Base-by-base conservation (phyloP, 2,329 filamentous ascomycete species). In the Fusarium liriodendri region DNA sequence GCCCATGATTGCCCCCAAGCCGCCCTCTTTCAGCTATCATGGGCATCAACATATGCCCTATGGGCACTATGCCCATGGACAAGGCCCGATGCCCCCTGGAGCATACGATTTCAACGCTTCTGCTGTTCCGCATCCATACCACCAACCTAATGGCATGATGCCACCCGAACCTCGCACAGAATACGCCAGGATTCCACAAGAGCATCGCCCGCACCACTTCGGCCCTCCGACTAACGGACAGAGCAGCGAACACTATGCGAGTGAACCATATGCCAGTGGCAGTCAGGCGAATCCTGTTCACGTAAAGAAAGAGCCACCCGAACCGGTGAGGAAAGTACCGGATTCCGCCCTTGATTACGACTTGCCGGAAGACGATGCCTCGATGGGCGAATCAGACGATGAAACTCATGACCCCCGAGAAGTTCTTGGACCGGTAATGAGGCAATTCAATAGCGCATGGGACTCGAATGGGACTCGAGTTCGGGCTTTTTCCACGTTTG, bases 381-480 rank as follows among this genome's bases (percentile, higher is more conserved):
- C 88, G 25, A 89, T 91, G 84, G 86, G 84, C 11, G 89, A 90
- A 37, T 90, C 89, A 1, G 90, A 91, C 22, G 89, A 92, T 37
- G 89, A 91, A 35, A 71, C 76, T 18, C 83, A 84, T 64, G 82
- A 84, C 33, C 81, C 84, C 57, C 66, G 81, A 80, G 66, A 81
- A 80, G 58, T 81, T 45, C 62, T 82, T n/a, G 74, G 73, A 11
- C 78, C 80, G 18, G 75, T 79, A 6, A 78, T 83, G 50, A 85
- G 86, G 65, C 77, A 84, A 29, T 83, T 85, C 29, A 71, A 76
- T 45, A 73, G 75, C 42, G 69, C 71, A 9, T 80, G 77, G 71
- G 70, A 78, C 40, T 69, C 60, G 64, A 78, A 76, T 66, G 86
- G 85, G 8, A 86, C 85, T 0, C 83, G 84, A 20, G 82, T 88